Base-by-base conservation (phyloP, 495 filamentous ascomycete species). In the Rhizodiscina lignyota region DNA sequence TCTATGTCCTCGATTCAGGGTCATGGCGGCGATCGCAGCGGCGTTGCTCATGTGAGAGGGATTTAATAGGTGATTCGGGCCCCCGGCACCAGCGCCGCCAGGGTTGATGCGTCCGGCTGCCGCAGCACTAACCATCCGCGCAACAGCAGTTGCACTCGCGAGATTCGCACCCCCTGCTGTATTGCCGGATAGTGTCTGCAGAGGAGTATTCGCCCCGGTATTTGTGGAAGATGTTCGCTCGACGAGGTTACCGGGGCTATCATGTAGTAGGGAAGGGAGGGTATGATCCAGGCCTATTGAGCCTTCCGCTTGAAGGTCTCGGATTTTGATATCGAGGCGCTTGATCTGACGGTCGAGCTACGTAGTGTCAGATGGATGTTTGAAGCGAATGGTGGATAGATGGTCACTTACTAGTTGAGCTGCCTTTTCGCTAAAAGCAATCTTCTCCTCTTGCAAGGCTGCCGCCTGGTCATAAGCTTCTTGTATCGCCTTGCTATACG, bases 341-440 rank as follows among this genome's bases (percentile, higher is more conserved):
- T 81, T 83, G 49, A 87, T 68, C 48, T 96, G 84, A 21, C 89
- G 83, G 56, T 96, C 89, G 35, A 93, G 63, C 41, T 62, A 6
- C 3, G 4, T 30, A 27, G 8, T 8, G 24, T 32, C 16, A n/a
- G 18, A 30, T 30, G 17, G 10, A 6, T 30, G 11, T 12, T n/a
- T 36, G 11, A 36, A 11, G n/a, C 13, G 4, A 36, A 3, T 30
- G 16, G 20, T 36, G 18, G 27, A 39, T 35, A 33, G 10, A 21
- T n/a, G 2, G 21, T 35, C 3, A 45, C 50, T 32, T 55, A 66
- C 67, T 19, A 85, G 64, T 15, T 68, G 59, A 40, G 77, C 68
- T 5, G 83, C 74, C 50, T 89, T 92, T 35, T 82, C 72, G 21
- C 71, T 73, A 27, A 96, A 61, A 5, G 65, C 66, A 22, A 89